A percentile compares a stretch with the other conserved stretches of the same genome.
These are phyloP conservation scores for Alternaria ventricosa DNA, from an alignment of 2,329 filamentous ascomycete genomes.

Conservation along the genomic window DNA sequence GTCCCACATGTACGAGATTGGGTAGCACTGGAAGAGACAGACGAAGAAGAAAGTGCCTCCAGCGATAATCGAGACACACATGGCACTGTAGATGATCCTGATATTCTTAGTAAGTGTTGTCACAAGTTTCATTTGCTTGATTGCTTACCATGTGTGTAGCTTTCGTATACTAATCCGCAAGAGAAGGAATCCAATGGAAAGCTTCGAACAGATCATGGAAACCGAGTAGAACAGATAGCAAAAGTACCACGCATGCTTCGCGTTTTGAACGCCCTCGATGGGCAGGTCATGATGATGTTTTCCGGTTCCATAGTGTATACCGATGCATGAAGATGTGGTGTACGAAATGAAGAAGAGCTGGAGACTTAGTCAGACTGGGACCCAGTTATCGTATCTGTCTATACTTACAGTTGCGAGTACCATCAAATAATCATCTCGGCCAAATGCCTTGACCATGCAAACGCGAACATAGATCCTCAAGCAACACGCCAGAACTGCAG, in stretches of 20 bases:
- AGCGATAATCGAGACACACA: slow-evolving; percentile 46
- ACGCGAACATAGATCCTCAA: slow-evolving; percentile 42
- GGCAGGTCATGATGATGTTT: slow-evolving; percentile 35
- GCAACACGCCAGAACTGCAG: slow-evolving; percentile 32
- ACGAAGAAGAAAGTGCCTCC: slow-evolving; percentile 54
- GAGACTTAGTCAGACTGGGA: slow-evolving; percentile 1
- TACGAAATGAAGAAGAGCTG: slow-evolving; percentile 37
- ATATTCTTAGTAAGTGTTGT: not conserved
- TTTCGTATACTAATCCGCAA: slow-evolving; percentile 40
- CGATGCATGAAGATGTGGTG: slow-evolving; percentile 32
- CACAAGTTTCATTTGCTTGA: no score
- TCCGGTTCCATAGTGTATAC: slow-evolving; percentile 41
- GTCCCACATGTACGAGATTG: slow-evolving; percentile 58
- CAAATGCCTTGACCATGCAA: slow-evolving; percentile 45
- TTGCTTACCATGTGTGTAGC: slow-evolving; percentile 31
- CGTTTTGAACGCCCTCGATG: slow-evolving; percentile 25
- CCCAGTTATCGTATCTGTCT: not conserved
- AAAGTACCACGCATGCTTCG: slow-evolving; percentile 42
- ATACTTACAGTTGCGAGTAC: slow-evolving; percentile 36
- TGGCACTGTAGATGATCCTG: slow-evolving; percentile 48
- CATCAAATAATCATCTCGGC: slow-evolving; percentile 47
- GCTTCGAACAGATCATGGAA: slow-evolving; percentile 42
- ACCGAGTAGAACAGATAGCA: slow-evolving; percentile 43
- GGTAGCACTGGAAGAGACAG: slow-evolving; percentile 59
- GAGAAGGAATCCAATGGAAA: slow-evolving; percentile 44